phyloP scores from a whole-genome alignment of 2,329 filamentous ascomycete genomes.

The Pseudopithomyces maydicus region DNA sequence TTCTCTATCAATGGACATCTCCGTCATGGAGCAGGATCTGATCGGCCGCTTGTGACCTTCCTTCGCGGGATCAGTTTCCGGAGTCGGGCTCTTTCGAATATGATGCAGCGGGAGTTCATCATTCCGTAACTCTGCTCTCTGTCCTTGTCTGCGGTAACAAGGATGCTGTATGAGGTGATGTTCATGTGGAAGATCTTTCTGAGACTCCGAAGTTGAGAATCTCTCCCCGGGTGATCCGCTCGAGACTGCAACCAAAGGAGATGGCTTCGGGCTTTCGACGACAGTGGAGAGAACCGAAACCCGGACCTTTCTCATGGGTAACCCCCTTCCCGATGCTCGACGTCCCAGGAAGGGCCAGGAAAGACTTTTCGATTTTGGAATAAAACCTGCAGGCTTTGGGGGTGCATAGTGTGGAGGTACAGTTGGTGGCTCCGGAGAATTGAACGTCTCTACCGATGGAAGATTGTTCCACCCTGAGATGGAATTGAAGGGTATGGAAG shows the following conservation, averaged over 20 bases:
- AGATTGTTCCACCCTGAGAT: slow-evolving; percentile 49
- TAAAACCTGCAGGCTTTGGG: slow-evolving; percentile 25
- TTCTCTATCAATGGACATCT: slow-evolving; percentile 18
- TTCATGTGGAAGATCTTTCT: slow-evolving; percentile 29
- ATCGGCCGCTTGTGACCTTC: slow-evolving; percentile 21
- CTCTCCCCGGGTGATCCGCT: slow-evolving; percentile 15
- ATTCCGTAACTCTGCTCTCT: slow-evolving; percentile 1
- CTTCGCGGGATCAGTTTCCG: slow-evolving; percentile 11
- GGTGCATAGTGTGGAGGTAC: slow-evolving; percentile 27
- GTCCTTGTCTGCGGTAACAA: slow-evolving; percentile 25
- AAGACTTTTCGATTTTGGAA: slow-evolving; percentile 25
- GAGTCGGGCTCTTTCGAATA: slow-evolving; percentile 16
- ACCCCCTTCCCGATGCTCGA: slow-evolving; percentile 26
- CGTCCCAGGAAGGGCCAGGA: slow-evolving; percentile 39
- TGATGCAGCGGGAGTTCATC: slow-evolving; percentile 5
- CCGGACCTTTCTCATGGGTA: slow-evolving; percentile 35
- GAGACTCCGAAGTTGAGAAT: slow-evolving; percentile 19
- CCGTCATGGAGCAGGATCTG: slow-evolving; percentile 33
- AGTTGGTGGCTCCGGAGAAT: slow-evolving; percentile 19
- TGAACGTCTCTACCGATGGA: slow-evolving; percentile 45
- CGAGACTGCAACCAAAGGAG: slow-evolving; percentile 29
- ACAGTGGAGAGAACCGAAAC: slow-evolving; percentile 42
- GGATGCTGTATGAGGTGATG: slow-evolving; percentile 35
- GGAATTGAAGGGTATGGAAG: slow-evolving; percentile 39
- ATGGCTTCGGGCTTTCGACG: slow-evolving; percentile 46